Conservation (phyloP, 495 filamentous ascomycete genomes). For the Aspergillus homomorphus region DNA sequence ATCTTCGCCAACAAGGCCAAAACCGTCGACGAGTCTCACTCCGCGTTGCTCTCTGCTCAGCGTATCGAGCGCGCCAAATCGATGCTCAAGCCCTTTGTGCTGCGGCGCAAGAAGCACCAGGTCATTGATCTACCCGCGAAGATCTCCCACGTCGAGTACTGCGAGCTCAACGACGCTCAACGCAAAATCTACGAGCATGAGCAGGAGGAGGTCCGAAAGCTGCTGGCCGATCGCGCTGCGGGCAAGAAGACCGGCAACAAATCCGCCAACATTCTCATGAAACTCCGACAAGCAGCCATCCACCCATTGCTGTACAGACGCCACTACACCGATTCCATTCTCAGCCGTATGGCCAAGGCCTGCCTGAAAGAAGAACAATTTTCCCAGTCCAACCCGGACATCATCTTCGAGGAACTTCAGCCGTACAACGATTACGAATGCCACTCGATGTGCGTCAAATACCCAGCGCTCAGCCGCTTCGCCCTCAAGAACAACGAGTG, state of each 20-base stretch:
- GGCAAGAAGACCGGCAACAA: conserved; percentile 55
- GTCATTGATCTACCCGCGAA: conserved; percentile 91
- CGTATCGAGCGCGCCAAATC: conserved; percentile 81
- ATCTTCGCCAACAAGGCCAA: conserved; percentile 91
- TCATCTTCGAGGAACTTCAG: conserved; percentile 70
- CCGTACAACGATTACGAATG: conserved; percentile 79
- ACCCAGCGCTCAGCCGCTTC: conserved; percentile 68
- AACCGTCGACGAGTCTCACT: conserved; percentile 67
- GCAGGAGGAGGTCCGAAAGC: conserved; percentile 50
- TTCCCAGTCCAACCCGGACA: conserved; percentile 55
- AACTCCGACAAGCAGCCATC: conserved; percentile 86
- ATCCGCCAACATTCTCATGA: conserved; percentile 79
- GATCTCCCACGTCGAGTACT: conserved; percentile 70
- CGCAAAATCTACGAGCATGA: conserved; percentile 66
- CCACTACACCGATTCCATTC: conserved; percentile 67
- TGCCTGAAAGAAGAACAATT: conserved; percentile 64
- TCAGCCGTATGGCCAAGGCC: conserved; percentile 74
- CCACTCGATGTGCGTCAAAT: conserved; percentile 70
- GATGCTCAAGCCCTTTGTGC: conserved; percentile 91
- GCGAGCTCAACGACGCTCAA: conserved; percentile 69
- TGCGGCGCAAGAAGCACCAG: conserved; percentile 90
- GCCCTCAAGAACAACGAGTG: conserved; percentile 72
- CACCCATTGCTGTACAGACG: conserved; percentile 85
- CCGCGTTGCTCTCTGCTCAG: conserved; percentile 76
- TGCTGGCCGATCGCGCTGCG: conserved; percentile 54